Base-by-base conservation (phyloP, 2,329 filamentous ascomycete species). In the Penicillium brevicompactum region DNA sequence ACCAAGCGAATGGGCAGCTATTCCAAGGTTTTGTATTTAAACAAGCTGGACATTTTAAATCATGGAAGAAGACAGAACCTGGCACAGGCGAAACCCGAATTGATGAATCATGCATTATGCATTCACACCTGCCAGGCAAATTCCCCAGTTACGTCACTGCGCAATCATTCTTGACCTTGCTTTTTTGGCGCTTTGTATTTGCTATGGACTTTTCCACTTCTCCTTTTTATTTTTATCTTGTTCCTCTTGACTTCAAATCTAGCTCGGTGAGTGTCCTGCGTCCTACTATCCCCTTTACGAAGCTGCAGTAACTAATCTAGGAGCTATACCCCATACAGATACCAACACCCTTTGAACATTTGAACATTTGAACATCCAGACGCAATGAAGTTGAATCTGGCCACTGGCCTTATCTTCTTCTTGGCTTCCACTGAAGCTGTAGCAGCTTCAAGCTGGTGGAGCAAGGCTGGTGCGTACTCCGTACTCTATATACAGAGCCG, bases 371-470 rank as follows among this genome's bases (percentile, higher is more conserved):
- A 31, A 44, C 16, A 24, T 43, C 10, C 4, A 21, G 18, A n/a
- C 60, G 85, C 60, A 60, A 96, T 97, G 92, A 94, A 85, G 82
- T 84, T 94, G 76, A 77, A 82, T 61, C 76, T 91, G 70, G 80
- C 83, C 59, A 83, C 87, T 71, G 73, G 91, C 76, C 77, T 93
- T 64, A 80, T 90, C 68, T 81, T 90, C 70, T 85, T 86, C 67
- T 79, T 96, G 55, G 88, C 89, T 70, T 84, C 88, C 40, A 70
- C 72, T 40, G 85, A 90, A 70, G 83, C 82, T 59, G 86, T 85
- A 46, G 77, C 85, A 60, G 90, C 87, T 62, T 92, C 87, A 78
- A 89, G 78, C 75, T 97, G 92, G 92, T 92, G 96, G 85, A 73
- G 84, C 71, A 94, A 91, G 76, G 81, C 91, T 70, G 88, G 92